phyloP scores from a whole-genome alignment of 495 filamentous ascomycete species.

The Lentithecium fluviatile region DNA sequence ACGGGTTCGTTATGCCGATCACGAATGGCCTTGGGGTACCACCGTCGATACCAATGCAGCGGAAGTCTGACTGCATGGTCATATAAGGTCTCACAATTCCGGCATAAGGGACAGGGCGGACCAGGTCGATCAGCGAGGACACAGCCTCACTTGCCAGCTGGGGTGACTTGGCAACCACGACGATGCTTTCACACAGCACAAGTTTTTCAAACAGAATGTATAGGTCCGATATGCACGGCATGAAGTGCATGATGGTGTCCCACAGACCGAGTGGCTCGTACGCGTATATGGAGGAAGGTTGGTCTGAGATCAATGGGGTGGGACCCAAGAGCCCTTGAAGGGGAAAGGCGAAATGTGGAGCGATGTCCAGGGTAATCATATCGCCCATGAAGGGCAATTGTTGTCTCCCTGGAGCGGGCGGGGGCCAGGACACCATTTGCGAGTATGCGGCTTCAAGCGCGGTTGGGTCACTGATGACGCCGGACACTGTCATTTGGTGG shows the following conservation, averaged over 20 bases:
- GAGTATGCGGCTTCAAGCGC: constrained; percentile 35
- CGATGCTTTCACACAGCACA: constrained; percentile 39
- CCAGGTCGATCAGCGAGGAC: constrained; percentile 38
- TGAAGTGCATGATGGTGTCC: constrained; percentile 33
- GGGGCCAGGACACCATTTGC: constrained; percentile 37
- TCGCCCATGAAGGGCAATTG: constrained; percentile 40
- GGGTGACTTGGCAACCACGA: constrained; percentile 40
- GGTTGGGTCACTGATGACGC: constrained; percentile 35
- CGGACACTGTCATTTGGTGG: constrained; percentile 32
- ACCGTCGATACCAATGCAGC: constrained; percentile 32
- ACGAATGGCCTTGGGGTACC: constrained; percentile 36
- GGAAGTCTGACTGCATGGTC: constrained; percentile 44
- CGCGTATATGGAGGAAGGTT: constrained; percentile 31
- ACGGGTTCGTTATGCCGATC: constrained; percentile 40
- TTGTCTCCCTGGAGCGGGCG: constrained; percentile 36
- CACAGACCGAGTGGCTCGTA: constrained; percentile 40
- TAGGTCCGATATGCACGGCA: constrained; percentile 40
- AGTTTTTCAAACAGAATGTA: constrained; percentile 41
- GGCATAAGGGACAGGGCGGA: constrained; percentile 41
- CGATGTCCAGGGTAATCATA: constrained; percentile 37
- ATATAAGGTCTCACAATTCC: constrained; percentile 38
- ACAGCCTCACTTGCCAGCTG: constrained; percentile 39
- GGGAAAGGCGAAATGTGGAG: constrained; percentile 40
- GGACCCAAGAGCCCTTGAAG: constrained; percentile 37
- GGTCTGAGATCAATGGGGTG: constrained; percentile 23